Conservation (phyloP, 1,284 basidiomycete genomes). For the Cryptococcus sp. region DNA sequence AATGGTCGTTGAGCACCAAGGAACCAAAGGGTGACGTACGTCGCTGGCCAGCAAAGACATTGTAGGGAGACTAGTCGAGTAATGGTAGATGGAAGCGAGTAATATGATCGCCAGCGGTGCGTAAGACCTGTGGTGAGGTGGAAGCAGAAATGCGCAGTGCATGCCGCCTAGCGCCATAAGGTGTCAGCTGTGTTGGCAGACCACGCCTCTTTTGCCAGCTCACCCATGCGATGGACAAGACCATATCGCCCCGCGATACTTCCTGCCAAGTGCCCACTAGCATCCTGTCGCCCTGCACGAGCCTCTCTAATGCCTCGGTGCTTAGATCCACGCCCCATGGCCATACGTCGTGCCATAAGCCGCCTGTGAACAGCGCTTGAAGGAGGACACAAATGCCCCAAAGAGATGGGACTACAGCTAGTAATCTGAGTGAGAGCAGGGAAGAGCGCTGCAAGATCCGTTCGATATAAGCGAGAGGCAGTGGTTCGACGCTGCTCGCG, state of each 20-base stretch:
- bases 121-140: conserved; percentile 53
- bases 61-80: conserved; percentile 55
- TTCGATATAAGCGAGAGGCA: conserved; percentile 24
- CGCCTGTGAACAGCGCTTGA: conserved; percentile 36
- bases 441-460: conserved; percentile 31
- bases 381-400: conserved; percentile 44
- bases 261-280: conserved; percentile 31
- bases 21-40: conserved; percentile 50
- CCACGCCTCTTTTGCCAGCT: too few species aligned
- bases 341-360: conserved; percentile 44
- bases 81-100: conserved; percentile 52
- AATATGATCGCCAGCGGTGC: conserved; percentile 55
- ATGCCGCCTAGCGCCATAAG: conserved; percentile 37
- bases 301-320: conserved; percentile 42
- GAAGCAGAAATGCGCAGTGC: conserved; percentile 55
- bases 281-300: conserved; percentile 30
- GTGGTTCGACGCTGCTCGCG: conserved; percentile 6
- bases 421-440: conserved; percentile 35
- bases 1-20: conserved; percentile 48
- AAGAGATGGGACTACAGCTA: conserved; percentile 45
- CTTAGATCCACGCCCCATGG: conserved; percentile 49
- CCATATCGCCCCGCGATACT: conserved; percentile 40
- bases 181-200: background rate
- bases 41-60: conserved; percentile 55
- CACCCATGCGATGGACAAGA: conserved; percentile 47